phyloP scores from a whole-genome alignment of 306 rosid species.

The Cucurbita argyrosperma region DNA sequence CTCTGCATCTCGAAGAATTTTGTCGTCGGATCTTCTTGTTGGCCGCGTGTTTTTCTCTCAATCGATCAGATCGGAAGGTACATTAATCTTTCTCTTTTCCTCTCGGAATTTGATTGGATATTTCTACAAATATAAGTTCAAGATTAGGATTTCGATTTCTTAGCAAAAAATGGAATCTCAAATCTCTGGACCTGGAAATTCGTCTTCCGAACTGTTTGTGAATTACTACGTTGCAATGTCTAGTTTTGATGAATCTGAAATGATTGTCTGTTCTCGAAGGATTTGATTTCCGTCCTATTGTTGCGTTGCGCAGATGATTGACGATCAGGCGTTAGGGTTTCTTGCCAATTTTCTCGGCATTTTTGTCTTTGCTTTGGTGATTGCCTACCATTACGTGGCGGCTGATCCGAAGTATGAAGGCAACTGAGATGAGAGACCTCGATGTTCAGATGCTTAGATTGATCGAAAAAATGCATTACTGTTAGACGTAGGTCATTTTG shows the following conservation, averaged over 20 bases:
- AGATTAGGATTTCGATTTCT: not conserved
- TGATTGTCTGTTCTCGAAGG: not conserved
- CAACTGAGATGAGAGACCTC: not conserved
- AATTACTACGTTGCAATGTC: not conserved
- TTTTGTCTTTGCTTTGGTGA: constrained; percentile 67
- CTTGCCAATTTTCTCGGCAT: constrained; percentile 84
- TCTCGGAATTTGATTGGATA: not conserved
- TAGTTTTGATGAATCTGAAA: not conserved
- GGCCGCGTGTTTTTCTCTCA: not conserved
- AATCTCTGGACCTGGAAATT: not conserved
- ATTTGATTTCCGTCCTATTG: not conserved
- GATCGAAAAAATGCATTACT: not conserved
- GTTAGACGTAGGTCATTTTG: not conserved
- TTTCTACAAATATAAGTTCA: not conserved
- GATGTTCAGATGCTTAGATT: not conserved
- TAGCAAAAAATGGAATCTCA: not conserved
- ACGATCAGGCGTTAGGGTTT: constrained; percentile 83
- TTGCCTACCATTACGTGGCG: constrained; percentile 75
- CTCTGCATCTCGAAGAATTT: not conserved
- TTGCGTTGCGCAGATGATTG: constrained; percentile 57
- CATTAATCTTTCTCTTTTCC: not conserved
- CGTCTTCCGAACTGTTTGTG: not conserved
- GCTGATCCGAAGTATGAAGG: constrained; percentile 77
- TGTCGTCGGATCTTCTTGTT: not conserved
- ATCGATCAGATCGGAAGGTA: constrained; percentile 2